These are phyloP conservation scores for Corynascus novoguineensis DNA, from an alignment of 495 filamentous ascomycete genomes.

Conservation along the genomic window DNA sequence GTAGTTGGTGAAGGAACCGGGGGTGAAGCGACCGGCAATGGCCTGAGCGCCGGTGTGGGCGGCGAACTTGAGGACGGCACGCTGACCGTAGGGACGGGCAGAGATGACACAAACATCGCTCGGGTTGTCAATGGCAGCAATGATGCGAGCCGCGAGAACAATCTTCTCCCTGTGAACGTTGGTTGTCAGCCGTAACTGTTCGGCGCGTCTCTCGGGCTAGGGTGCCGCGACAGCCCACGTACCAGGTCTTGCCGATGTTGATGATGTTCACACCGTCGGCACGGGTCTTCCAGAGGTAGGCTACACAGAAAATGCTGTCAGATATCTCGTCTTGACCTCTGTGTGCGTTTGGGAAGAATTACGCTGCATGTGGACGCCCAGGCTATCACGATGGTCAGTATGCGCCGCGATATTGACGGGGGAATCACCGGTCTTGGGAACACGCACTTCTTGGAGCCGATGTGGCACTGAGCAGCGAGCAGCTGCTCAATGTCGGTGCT, in stretches of 20 bases:
- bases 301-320: slow-evolving; percentile 21
- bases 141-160: slow-evolving; percentile 94
- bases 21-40: slow-evolving; percentile 99
- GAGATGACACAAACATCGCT: slow-evolving; percentile 98
- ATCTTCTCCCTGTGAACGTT: slow-evolving; percentile 86
- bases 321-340: slow-evolving; percentile 5
- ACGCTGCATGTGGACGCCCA: slow-evolving; percentile 96
- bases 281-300: slow-evolving; percentile 98
- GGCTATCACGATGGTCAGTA: slow-evolving; percentile 32
- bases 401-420: not conserved
- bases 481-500: slow-evolving; percentile 95
- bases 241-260: slow-evolving; percentile 99
- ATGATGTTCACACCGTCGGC: slow-evolving; percentile 96
- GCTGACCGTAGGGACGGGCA: slow-evolving; percentile 98
- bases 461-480: slow-evolving; percentile 89
- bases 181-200: slow-evolving; percentile 1
- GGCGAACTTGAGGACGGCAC: slow-evolving; percentile 98
- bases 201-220: not conserved
- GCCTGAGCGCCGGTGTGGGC: slow-evolving; percentile 93
- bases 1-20: slow-evolving; percentile 99
- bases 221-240: slow-evolving; percentile 35
- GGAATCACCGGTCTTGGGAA: not conserved
- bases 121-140: slow-evolving; percentile 98
- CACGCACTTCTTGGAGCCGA: slow-evolving; percentile 84
- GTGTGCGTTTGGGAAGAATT: slow-evolving; percentile 14